Conservation (phyloP, 2,329 filamentous ascomycete species). For the Neoarthrinium moseri region DNA sequence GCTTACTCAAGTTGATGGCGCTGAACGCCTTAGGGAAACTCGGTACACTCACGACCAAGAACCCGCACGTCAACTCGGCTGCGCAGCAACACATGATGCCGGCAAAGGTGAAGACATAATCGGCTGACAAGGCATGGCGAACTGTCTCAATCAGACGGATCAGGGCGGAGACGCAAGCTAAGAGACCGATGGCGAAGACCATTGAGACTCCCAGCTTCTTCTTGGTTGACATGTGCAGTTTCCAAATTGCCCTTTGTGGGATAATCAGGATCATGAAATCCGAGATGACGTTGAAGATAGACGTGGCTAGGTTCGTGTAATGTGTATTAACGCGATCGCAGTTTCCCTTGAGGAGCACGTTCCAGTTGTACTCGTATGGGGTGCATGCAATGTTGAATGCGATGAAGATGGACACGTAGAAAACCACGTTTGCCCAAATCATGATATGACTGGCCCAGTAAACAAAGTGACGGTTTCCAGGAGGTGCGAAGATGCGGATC, state of each 20-base stretch:
- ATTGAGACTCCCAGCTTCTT: not conserved
- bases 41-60: not conserved
- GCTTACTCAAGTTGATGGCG: not conserved
- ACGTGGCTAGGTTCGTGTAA: not conserved
- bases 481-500: slow-evolving; percentile 12
- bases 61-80: not conserved
- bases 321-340: not conserved
- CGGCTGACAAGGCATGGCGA: not conserved
- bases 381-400: not conserved
- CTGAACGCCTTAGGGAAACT: not conserved
- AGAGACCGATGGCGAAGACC: not conserved
- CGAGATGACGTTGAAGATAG: not conserved
- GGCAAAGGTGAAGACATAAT: not conserved
- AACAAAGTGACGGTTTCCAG: slow-evolving; percentile 3
- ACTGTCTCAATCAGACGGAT: not conserved
- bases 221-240: not conserved
- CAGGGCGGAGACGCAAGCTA: not conserved
- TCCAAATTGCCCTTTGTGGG: not conserved
- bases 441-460: slow-evolving; percentile 9
- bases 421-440: slow-evolving; percentile 2
- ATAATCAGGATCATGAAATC: not conserved
- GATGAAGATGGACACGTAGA: not conserved
- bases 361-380: not conserved
- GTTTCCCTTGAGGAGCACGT: not conserved
- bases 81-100: not conserved